Evolutionary conservation across 208 protist species (phyloP).

Genomic region (Trichomonas vaginalis): DNA sequence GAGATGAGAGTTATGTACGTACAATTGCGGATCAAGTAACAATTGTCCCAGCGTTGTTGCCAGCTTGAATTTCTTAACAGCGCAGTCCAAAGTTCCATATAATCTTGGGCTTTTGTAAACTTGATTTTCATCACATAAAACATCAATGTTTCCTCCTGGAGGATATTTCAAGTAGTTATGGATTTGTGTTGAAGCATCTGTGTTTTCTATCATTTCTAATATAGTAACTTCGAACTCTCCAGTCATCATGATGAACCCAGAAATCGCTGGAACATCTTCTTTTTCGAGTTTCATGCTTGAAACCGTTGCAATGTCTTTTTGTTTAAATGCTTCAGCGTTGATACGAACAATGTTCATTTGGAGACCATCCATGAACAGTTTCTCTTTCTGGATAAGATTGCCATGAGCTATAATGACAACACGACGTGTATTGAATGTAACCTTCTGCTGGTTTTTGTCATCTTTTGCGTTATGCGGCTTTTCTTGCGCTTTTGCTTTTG

Average conservation of each 20-base stretch:
- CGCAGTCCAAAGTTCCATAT: neutral
- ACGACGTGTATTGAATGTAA: neutral
- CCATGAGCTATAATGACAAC: neutral
- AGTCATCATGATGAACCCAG: neutral
- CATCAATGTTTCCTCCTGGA: neutral
- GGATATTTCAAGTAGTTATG: neutral
- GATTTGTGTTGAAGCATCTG: neutral
- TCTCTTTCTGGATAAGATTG: neutral
- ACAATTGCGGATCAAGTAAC: neutral
- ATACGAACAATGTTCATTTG: neutral
- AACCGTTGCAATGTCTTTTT: neutral
- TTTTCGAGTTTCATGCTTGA: neutral
- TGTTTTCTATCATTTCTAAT: neutral
- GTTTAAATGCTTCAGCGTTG: neutral
- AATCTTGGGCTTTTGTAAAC: neutral
- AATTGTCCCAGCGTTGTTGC: neutral
- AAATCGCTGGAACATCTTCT: neutral
- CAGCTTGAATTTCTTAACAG: neutral
- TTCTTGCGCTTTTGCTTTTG: neutral
- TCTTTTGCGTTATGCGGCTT: neutral
- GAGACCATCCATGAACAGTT: neutral
- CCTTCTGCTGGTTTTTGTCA: neutral
- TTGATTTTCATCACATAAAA: neutral
- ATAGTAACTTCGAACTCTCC: neutral
- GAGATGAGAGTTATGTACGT: neutral